Percentiles rank a stretch among this genome's conserved stretches.
phyloP scores from a whole-genome alignment of 1,284 basidiomycete species.

The Sparassis latifolia region DNA sequence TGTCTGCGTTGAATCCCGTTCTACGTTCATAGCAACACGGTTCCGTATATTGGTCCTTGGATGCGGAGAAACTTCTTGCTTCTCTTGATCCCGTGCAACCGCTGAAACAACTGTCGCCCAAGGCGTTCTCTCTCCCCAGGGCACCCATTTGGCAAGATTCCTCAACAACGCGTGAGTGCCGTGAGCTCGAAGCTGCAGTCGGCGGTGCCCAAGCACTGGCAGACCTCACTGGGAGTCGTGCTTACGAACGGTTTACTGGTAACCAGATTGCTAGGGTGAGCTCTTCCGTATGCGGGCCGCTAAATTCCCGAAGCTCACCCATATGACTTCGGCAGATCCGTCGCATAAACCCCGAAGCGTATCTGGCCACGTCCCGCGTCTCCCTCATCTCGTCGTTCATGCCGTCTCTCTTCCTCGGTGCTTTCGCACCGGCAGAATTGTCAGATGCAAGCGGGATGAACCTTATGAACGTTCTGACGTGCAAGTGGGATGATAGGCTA shows the following conservation, averaged over 20 bases:
- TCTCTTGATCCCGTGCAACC: constrained; percentile 45
- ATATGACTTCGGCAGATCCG: constrained; percentile 40
- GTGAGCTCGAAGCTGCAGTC: constrained; percentile 54
- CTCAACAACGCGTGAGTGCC: constrained; percentile 74
- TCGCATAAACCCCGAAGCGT: constrained; percentile 51
- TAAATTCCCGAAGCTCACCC: constrained; percentile 8
- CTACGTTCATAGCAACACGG: constrained; percentile 76
- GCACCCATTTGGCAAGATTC: constrained; percentile 94
- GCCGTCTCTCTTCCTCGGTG: constrained; percentile 70
- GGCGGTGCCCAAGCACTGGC: constrained; percentile 72
- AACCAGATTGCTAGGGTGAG: constrained; percentile 75
- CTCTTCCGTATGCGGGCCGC: background rate
- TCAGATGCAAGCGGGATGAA: constrained; percentile 93
- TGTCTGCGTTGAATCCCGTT: background rate
- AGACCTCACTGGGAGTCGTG: constrained; percentile 74
- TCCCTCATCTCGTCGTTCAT: constrained; percentile 83
- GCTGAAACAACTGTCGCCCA: constrained; percentile 51
- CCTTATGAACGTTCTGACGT: constrained; percentile 65
- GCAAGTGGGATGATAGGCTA: constrained; percentile 63
- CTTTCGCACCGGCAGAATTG: constrained; percentile 65
- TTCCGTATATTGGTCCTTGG: constrained; percentile 78
- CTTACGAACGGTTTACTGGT: constrained; percentile 87
- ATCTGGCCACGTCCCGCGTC: constrained; percentile 63
- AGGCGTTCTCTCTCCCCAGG: constrained; percentile 64
- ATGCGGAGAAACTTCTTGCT: constrained; percentile 48